Base-by-base conservation (phyloP, 352 stramenopile species). In the Phytopythium mirpurense region DNA sequence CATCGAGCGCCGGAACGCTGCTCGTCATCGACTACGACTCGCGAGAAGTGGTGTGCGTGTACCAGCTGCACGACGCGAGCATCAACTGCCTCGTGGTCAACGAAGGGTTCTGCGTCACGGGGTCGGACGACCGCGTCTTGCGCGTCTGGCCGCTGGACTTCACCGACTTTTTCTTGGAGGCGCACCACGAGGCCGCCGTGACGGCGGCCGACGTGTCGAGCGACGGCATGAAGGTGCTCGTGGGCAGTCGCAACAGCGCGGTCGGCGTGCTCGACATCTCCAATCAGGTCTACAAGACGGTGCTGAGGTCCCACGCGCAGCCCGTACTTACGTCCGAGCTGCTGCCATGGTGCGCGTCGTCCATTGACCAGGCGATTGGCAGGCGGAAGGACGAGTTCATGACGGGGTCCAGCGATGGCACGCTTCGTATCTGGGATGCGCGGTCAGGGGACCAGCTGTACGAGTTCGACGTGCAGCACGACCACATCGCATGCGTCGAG, bases 101-200 rank as follows among this genome's bases (percentile, higher is more conserved):
- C 54, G 86, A 96, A 40, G 88, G 84, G 1, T 97, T 96, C 50
- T 96, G 86, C 31, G 86, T 96, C 16, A 97, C 89, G 9, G 87
- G 81, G 18, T 84, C 82, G 0, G 81, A 86, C 26, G 90, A 97
- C 57, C 72, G 74, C n/a, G 91, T 83, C 53, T 59, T 97, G 14
- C 83, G 90, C 1, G 81, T 97, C 53, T 97, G 90, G 90, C 87
- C 90, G 10, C 64, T 97, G 1, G 89, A 97, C 64, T 97, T 97
- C 54, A 75, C 74, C 15, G 87, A 96, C 60, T 97, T 93, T 60
- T 93, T 97, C 57, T 61, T 97, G 27, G 90, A 97, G 62, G 90
- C 87, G 19, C 68, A 86, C 21, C 85, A 96, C 48, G 86, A 96
- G 38, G 69, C 70, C 1, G 51, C 74, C 0, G 85, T 97, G 5